Conservation (phyloP, 2,329 filamentous ascomycete genomes). For the Aspergillaceae sp. region DNA sequence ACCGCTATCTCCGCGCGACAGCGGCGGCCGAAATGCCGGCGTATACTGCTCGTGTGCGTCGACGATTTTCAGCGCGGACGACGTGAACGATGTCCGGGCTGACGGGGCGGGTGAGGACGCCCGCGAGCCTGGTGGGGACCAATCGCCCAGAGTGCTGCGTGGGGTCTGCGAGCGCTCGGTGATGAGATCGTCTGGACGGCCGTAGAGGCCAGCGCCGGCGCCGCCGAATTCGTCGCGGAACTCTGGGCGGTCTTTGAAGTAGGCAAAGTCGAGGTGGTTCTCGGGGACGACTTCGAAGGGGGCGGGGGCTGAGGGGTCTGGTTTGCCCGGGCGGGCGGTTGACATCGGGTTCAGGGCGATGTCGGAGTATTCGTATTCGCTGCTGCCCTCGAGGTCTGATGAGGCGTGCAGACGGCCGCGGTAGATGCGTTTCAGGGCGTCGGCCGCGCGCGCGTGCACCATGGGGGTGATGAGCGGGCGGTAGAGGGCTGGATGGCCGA, state of each 20-base stretch:
- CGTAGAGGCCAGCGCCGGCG: slow-evolving; percentile 62
- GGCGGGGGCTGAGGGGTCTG: slow-evolving; percentile 38
- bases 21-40: slow-evolving; percentile 28
- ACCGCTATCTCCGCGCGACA: slow-evolving; percentile 18
- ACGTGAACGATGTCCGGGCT: slow-evolving; percentile 6
- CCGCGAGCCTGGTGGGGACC: slow-evolving; percentile 32
- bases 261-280: slow-evolving; percentile 76
- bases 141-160: slow-evolving; percentile 27
- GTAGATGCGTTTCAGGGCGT: slow-evolving; percentile 77
- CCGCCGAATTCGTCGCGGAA: slow-evolving; percentile 84
- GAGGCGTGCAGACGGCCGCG: slow-evolving; percentile 61
- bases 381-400: slow-evolving; percentile 19
- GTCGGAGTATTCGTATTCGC: slow-evolving; percentile 54
- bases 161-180: slow-evolving; percentile 39
- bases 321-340: slow-evolving; percentile 49
- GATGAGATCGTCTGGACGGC: slow-evolving; percentile 38
- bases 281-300: slow-evolving; percentile 90
- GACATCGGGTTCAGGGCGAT: slow-evolving; percentile 74
- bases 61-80: slow-evolving; percentile 13
- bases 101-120: slow-evolving; percentile 20
- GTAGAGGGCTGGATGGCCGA: slow-evolving; percentile 86
- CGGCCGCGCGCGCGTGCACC: slow-evolving; percentile 85
- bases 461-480: slow-evolving; percentile 86
- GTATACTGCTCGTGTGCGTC: too few relatives aligned
- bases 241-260: slow-evolving; percentile 82